A percentile compares a stretch with the other conserved stretches of the same genome.
Evolutionary conservation across 2,329 filamentous ascomycete species (phyloP).

Genomic region (Periconia macrospinosa): DNA sequence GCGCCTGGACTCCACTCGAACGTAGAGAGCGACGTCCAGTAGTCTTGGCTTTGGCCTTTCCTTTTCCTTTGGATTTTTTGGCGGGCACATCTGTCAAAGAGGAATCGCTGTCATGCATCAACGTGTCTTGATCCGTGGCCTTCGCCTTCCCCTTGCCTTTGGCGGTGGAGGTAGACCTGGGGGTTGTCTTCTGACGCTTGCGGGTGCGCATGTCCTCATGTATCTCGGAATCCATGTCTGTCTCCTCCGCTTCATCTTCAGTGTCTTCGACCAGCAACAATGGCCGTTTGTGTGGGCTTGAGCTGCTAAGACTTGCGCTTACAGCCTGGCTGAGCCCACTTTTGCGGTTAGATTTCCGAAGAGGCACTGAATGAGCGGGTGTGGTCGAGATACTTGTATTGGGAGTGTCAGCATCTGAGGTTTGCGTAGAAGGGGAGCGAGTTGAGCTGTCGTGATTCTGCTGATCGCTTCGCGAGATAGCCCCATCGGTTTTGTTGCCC

Average conservation of each 20-base stretch:
- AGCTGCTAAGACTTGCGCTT: slow-evolving; percentile 12
- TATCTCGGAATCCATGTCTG: slow-evolving; percentile 55
- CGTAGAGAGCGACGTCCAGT: slow-evolving; percentile 22
- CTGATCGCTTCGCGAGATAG: slow-evolving; percentile 11
- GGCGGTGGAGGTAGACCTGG: slow-evolving; percentile 23
- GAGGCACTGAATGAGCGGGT: slow-evolving; percentile 48
- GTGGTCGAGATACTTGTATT: slow-evolving; percentile 62
- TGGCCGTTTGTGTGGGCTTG: slow-evolving; percentile 28
- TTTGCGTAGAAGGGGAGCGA: slow-evolving; percentile 36
- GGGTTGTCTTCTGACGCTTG: slow-evolving; percentile 41
- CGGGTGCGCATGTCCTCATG: slow-evolving; percentile 47
- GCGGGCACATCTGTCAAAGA: slow-evolving; percentile 9
- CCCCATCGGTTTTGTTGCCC: slow-evolving; percentile 16
- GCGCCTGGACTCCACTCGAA: slow-evolving; percentile 19
- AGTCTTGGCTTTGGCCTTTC: slow-evolving; percentile 24
- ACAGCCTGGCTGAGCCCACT: slow-evolving; percentile 22
- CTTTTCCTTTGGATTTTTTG: slow-evolving; percentile 27
- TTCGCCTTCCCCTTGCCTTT: slow-evolving; percentile 19
- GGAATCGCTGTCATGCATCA: slow-evolving; percentile 9
- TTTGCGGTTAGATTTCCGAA: slow-evolving; percentile 25
- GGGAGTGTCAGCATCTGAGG: slow-evolving; percentile 62
- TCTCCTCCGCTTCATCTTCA: slow-evolving; percentile 32
- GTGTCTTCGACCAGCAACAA: slow-evolving; percentile 24
- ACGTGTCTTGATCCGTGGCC: slow-evolving; percentile 8
- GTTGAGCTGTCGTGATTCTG: slow-evolving; percentile 27